Conservation (phyloP, 2,329 filamentous ascomycete species). For the Cercospora sp. region DNA sequence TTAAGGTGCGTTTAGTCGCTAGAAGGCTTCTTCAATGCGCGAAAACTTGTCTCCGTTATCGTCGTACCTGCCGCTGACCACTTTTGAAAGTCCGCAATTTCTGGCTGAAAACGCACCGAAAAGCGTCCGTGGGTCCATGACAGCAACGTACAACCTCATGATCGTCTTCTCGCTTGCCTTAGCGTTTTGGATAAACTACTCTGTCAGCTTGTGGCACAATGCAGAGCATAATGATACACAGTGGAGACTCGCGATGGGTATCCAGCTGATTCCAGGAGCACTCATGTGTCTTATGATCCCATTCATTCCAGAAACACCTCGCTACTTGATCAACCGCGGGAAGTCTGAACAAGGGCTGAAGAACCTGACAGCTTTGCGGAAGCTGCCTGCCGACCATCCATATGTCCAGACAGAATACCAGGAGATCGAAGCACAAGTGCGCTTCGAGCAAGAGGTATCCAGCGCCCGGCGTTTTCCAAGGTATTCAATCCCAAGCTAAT, state of each 20-base stretch:
- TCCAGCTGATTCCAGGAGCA: slow-evolving; percentile 25
- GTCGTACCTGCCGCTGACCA: not conserved
- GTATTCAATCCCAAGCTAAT: not conserved
- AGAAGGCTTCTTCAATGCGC: not conserved
- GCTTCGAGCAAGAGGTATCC: slow-evolving; percentile 24
- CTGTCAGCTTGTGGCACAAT: slow-evolving; percentile 22
- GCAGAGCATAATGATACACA: slow-evolving; percentile 14
- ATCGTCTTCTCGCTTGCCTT: slow-evolving; percentile 21
- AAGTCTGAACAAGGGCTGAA: slow-evolving; percentile 21
- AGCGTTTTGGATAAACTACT: slow-evolving; percentile 24
- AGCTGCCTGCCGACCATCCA: slow-evolving; percentile 28
- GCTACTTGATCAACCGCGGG: slow-evolving; percentile 22
- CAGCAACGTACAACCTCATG: slow-evolving; percentile 25
- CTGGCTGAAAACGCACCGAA: slow-evolving; percentile 25
- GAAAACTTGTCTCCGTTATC: not conserved
- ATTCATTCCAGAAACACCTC: slow-evolving; percentile 23
- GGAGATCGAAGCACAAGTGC: slow-evolving; percentile 30
- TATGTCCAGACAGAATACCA: slow-evolving; percentile 29
- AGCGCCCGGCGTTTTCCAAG: not conserved
- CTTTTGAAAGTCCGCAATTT: slow-evolving; percentile 18
- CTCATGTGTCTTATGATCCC: slow-evolving; percentile 28
- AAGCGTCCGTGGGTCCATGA: slow-evolving; percentile 27
- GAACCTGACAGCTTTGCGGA: slow-evolving; percentile 24
- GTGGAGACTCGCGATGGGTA: slow-evolving; percentile 24
- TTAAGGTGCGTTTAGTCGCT: not conserved